Evolutionary conservation across 2,329 filamentous ascomycete species (phyloP).

Genomic region (Arthroderma uncinatum): DNA sequence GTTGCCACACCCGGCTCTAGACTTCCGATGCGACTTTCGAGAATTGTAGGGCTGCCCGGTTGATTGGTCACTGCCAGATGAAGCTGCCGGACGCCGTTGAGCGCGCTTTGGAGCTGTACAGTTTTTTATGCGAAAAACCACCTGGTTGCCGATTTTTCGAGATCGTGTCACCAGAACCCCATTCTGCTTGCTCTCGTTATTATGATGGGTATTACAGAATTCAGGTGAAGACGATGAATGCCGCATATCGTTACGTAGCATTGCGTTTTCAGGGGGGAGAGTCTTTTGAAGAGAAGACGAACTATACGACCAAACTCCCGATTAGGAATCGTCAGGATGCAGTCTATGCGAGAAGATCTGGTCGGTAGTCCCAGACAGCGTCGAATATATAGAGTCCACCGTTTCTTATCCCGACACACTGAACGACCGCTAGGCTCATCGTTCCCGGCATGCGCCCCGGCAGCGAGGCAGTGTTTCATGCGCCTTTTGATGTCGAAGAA

Average conservation of each 20-base stretch:
- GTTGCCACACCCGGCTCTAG: constrained; percentile 24
- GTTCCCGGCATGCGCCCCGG: neutral
- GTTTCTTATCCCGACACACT: neutral
- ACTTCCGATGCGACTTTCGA: constrained; percentile 27
- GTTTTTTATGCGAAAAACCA: constrained; percentile 15
- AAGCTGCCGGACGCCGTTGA: neutral
- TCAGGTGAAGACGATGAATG: neutral
- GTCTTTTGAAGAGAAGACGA: neutral
- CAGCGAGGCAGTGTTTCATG: neutral
- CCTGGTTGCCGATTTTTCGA: constrained; percentile 15
- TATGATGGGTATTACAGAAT: neutral
- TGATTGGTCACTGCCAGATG: neutral
- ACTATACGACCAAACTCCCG: constrained; percentile 1
- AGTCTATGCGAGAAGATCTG: neutral
- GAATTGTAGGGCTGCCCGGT: constrained; percentile 20
- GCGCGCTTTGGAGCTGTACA: neutral
- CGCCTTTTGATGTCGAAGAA: neutral
- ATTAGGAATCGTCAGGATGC: neutral
- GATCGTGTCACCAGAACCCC: constrained; percentile 2
- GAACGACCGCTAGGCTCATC: neutral
- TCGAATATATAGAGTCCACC: neutral
- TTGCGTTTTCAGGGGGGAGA: neutral
- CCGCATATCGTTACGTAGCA: neutral
- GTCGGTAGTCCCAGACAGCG: neutral
- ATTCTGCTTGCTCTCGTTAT: neutral